phyloP scores from a whole-genome alignment of 345 rosid genomes.

The Pistacia atlantica region DNA sequence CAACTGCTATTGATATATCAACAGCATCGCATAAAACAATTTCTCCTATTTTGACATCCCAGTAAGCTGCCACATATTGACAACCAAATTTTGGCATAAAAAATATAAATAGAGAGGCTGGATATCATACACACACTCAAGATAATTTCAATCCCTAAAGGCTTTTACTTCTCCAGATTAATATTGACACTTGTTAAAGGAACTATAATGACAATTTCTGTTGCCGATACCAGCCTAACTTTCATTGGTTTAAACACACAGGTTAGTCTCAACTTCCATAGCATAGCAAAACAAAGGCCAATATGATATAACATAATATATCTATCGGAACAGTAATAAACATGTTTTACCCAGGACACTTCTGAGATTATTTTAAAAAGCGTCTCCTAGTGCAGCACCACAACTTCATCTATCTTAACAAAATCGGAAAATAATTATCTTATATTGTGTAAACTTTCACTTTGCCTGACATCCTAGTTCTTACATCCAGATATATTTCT shows the following conservation, averaged over 20 bases:
- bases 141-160: neutral
- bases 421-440: neutral
- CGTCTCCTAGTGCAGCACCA: neutral
- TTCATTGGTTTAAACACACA: neutral
- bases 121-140: neutral
- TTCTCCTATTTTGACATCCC: slow-evolving; percentile 79
- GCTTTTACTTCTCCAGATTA: neutral
- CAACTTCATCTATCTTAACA: neutral
- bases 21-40: slow-evolving; percentile 63
- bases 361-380: neutral
- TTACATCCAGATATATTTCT: neutral
- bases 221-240: neutral
- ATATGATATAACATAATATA: neutral
- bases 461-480: neutral
- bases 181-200: neutral
- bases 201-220: neutral
- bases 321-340: neutral
- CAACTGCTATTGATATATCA: slow-evolving; percentile 96
- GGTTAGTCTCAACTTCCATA: neutral
- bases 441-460: neutral
- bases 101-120: neutral
- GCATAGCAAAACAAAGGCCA: slow-evolving; percentile 4
- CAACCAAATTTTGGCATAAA: slow-evolving; percentile 23
- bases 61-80: slow-evolving; percentile 63
- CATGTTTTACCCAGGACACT: neutral